Base-by-base conservation (phyloP, 2,329 filamentous ascomycete species). In the Xylaria hypoxylon region DNA sequence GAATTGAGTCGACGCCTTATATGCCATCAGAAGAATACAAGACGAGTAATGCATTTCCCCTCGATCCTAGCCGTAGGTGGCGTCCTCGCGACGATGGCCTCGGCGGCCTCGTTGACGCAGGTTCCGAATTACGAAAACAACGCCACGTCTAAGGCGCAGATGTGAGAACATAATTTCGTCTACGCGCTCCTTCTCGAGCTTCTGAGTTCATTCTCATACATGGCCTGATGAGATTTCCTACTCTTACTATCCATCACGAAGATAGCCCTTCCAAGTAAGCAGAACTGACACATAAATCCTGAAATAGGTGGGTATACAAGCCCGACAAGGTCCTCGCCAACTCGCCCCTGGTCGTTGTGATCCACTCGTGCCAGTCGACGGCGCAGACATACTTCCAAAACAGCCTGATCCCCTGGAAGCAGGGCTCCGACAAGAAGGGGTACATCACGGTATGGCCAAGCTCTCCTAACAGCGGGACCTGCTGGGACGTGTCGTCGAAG, bases 401-500 rank as follows among this genome's bases (percentile, higher is more conserved):
- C 70, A 74, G 65, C 68, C 73, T 75, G 64, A 79, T 79, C 55
- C 77, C 79, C n/a, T 79, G 77, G 77, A 72, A 70, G 62, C 60
- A 72, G 28, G 78, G 77, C 1, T 76, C 76, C 19, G 77, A 80
- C 63, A 68, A 68, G 48, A 79, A 78, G 67, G 78, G 78, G 0
- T 80, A 78, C 69, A 76, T 79, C 64, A 81, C 83, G 55, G 83
- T 88, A 64, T 88, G 85, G 77, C 85, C 85, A 2, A 79, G 77
- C 62, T 83, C 81, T 8, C 84, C 85, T 0, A 81, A 85, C 68
- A 74, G 73, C n/a, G 84, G 77, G 11, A 77, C 75, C 19, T 89
- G 86, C 76, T 89, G 86, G 86, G 86, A 89, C 68, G 86, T 88
- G 5, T 83, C 82, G 6, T 84, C 81, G n/a, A 77, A 78, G 40